Percentiles rank a stretch among this genome's conserved stretches.
These are phyloP conservation scores for Alloteropsis angusta DNA, from an alignment of 202 grass and related monocot species.

Conservation along the genomic window DNA sequence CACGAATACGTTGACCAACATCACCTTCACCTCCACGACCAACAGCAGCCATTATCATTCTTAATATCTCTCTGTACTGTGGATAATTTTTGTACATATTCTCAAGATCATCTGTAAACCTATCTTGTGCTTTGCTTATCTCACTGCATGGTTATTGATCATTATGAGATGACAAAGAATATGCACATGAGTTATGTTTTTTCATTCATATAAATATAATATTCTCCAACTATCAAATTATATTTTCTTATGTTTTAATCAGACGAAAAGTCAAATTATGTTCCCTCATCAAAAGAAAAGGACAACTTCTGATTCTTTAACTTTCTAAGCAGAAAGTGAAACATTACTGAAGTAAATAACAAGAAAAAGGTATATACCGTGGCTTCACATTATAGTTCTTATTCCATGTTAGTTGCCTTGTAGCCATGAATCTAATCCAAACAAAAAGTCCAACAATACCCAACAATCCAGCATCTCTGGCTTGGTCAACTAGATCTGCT, in stretches of 20 bases:
- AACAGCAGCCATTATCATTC: constrained; percentile 86
- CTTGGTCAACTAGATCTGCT: constrained; percentile 77
- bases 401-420: constrained; percentile 89
- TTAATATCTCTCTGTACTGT: constrained; percentile 73
- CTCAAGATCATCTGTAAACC: constrained; percentile 73
- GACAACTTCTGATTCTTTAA: neutral
- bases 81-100: constrained; percentile 75
- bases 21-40: constrained; percentile 98
- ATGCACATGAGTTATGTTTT: neutral
- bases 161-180: constrained; percentile 14
- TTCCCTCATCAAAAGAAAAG: neutral
- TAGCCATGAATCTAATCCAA: constrained; percentile 97
- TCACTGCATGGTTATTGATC: constrained; percentile 54
- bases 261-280: constrained; percentile 5
- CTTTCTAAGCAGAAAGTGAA: neutral
- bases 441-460: constrained; percentile 85
- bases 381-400: constrained; percentile 99
- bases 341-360: constrained; percentile 13
- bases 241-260: neutral
- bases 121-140: constrained; percentile 96
- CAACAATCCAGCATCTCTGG: constrained; percentile 55
- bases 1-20: constrained; percentile 95
- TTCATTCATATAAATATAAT: neutral
- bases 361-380: constrained; percentile 45
- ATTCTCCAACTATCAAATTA: constrained; percentile 1